These are phyloP conservation scores for Aspergillus vadensis DNA, from an alignment of 2,329 filamentous ascomycete genomes.

Conservation along the genomic window DNA sequence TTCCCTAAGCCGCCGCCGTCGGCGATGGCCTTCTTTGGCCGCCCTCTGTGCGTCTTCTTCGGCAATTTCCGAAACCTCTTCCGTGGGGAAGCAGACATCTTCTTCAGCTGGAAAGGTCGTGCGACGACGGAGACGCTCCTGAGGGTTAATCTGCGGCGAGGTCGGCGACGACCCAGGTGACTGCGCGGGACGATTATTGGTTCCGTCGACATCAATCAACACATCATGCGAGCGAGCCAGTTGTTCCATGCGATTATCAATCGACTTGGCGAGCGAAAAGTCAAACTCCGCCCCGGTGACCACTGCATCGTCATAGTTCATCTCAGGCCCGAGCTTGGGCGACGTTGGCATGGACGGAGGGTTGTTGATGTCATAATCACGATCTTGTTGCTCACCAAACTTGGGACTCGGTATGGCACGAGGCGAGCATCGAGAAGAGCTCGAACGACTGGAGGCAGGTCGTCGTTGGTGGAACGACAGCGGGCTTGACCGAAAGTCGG, in stretches of 20 bases:
- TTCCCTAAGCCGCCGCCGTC: conserved; percentile 65
- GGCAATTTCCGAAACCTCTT: conserved; percentile 77
- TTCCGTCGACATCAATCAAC: conserved; percentile 49
- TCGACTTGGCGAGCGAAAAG: conserved; percentile 40
- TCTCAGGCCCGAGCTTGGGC: conserved; percentile 55
- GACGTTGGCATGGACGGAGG: conserved; percentile 64
- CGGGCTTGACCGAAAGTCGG: conserved; percentile 31
- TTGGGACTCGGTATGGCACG: conserved; percentile 28
- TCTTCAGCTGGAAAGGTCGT: conserved; percentile 70
- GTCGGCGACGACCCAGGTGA: conserved; percentile 42
- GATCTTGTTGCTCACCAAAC: conserved; percentile 27
- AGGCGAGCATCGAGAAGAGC: conserved; percentile 34
- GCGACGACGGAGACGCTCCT: conserved; percentile 49
- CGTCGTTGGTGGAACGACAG: conserved; percentile 30
- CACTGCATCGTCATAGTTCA: conserved; percentile 58
- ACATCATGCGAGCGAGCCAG: conserved; percentile 38
- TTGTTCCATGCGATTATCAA: conserved; percentile 38
- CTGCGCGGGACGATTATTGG: conserved; percentile 18
- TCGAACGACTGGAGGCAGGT: conserved; percentile 27
- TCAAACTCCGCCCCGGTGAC: conserved; percentile 47
- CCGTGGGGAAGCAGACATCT: conserved; percentile 89
- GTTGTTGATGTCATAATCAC: conserved; percentile 65
- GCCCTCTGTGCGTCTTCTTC: conserved; percentile 64
- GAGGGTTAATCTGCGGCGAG: conserved; percentile 42
- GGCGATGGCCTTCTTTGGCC: conserved; percentile 48